Percentiles rank a stretch among this genome's conserved stretches.
Conservation (phyloP, 2,329 filamentous ascomycete species). For the Tolypocladium paradoxum region DNA sequence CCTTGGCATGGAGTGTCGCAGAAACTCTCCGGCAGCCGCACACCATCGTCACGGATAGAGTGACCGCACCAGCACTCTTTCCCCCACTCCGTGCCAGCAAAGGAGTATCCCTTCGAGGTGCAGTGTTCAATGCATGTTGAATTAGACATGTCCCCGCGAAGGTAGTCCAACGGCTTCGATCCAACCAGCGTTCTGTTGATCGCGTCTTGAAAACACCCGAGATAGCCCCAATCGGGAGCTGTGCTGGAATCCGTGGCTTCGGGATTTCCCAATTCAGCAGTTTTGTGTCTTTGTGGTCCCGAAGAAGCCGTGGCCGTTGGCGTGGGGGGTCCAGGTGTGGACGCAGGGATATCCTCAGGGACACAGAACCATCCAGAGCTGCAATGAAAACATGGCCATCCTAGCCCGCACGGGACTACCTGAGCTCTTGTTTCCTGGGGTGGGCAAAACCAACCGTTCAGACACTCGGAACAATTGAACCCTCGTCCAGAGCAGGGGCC, state of each 20-base stretch:
- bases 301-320: background rate
- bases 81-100: constrained; percentile 39
- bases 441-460: constrained; percentile 21
- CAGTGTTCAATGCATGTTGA: constrained; percentile 38
- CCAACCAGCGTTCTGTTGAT: constrained; percentile 11
- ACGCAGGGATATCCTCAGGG: constrained; percentile 1
- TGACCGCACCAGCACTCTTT: constrained; percentile 41
- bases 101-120: constrained; percentile 23
- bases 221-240: constrained; percentile 13
- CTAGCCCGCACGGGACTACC: constrained; percentile 15
- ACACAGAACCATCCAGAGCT: constrained; percentile 17
- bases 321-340: background rate
- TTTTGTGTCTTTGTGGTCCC: background rate
- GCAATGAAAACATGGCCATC: constrained; percentile 22
- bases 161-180: constrained; percentile 12
- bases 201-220: constrained; percentile 21
- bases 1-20: constrained; percentile 13
- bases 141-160: constrained; percentile 32
- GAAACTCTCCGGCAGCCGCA: constrained; percentile 12
- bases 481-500: constrained; percentile 15
- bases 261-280: background rate
- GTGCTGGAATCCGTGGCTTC: background rate
- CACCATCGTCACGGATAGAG: constrained; percentile 11
- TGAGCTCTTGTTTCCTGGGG: constrained; percentile 19
- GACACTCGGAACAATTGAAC: constrained; percentile 17